phyloP scores from a whole-genome alignment of 2,329 filamentous ascomycete species.

The Epichloe glyceriae region DNA sequence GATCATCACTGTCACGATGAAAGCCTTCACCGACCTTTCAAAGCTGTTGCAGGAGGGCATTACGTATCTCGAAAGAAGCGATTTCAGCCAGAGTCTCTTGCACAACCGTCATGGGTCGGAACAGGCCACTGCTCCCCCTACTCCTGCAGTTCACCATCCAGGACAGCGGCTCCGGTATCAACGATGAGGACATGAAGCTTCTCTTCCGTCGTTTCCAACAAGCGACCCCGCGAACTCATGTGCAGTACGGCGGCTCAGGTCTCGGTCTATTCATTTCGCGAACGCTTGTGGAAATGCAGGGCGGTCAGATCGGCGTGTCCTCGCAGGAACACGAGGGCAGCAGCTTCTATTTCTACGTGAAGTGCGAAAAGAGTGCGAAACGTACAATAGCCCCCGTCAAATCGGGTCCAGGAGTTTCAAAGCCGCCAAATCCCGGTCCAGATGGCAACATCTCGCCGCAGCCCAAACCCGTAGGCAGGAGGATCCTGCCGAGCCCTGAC shows the following conservation, averaged over 20 bases:
- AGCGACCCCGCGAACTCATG: slow-evolving; percentile 53
- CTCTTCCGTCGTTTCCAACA: slow-evolving; percentile 58
- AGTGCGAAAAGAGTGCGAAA: background rate
- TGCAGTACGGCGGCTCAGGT: slow-evolving; percentile 58
- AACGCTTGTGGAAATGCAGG: slow-evolving; percentile 62
- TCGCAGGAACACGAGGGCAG: slow-evolving; percentile 5
- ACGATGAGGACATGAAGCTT: slow-evolving; percentile 48
- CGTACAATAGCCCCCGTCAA: background rate
- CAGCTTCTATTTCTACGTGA: slow-evolving; percentile 5
- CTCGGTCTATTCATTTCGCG: slow-evolving; percentile 64
- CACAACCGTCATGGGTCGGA: slow-evolving; percentile 17
- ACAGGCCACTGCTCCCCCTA: slow-evolving; percentile 17
- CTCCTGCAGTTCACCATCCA: slow-evolving; percentile 53
- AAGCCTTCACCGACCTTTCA: slow-evolving; percentile 42
- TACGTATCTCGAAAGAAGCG: slow-evolving; percentile 33
- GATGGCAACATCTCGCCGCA: too few relatives aligned
- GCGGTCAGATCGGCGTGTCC: slow-evolving; percentile 61
- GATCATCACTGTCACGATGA: slow-evolving; percentile 49
- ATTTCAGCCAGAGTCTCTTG: slow-evolving; percentile 8
- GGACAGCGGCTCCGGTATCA: slow-evolving; percentile 55
- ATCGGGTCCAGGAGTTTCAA: background rate
- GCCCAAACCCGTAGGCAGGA: background rate
- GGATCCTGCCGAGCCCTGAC: background rate
- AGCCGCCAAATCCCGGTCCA: background rate
- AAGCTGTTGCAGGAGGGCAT: slow-evolving; percentile 25